Evolutionary conservation across 164 flowering plant genomes (phyloP), one percentile per base, ranked within the genome.

Genomic region (Malania oleifera): DNA sequence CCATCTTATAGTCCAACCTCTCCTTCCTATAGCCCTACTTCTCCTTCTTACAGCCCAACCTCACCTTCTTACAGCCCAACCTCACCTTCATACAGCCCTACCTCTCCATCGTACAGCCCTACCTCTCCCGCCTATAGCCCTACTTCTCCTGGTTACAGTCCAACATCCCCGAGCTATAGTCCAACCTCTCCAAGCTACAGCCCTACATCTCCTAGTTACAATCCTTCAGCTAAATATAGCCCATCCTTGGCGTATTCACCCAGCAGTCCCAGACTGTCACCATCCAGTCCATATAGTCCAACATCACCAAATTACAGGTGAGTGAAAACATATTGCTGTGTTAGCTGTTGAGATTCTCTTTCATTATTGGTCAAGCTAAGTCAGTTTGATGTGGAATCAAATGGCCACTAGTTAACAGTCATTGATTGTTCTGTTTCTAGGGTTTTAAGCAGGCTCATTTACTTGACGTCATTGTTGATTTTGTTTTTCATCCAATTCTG

Each of bases 271-370:
- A 80, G 90, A 63, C 47, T 91, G 62, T 75, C 95, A 0, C 91
- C 96, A 2, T 73, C 93, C 13, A 91, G 91, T 67, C 96, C 93
- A 13, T 92, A 85, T 69, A 89, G 93, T 59, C 90, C 85, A 11
- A 68, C 97, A 25, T 93, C 98, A 45, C 98, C 98, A 48, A 93
- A 82, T 63, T 90, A 89, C 79, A 91, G 96, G 96, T 86, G 76
- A 63, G 24, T 22, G n/a, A 15, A 18, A 10, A 14, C 22, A 13
- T 48, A 19, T 37, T 28, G 35, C 6, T 4, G 35, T 31, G 4
- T 4, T 4, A 31, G 35, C 35, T 31, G 35, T 31, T 31, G 35
- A 9, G 4, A 4, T 31, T 31, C 35, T 31, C 9, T 31, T 4
- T 9, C 4, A 4, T 31, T 31, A 4, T 31, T 31, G 35, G 35